Evolutionary conservation across 176 grass and related monocot genomes (phyloP).

Genomic region (Carex kokanica): DNA sequence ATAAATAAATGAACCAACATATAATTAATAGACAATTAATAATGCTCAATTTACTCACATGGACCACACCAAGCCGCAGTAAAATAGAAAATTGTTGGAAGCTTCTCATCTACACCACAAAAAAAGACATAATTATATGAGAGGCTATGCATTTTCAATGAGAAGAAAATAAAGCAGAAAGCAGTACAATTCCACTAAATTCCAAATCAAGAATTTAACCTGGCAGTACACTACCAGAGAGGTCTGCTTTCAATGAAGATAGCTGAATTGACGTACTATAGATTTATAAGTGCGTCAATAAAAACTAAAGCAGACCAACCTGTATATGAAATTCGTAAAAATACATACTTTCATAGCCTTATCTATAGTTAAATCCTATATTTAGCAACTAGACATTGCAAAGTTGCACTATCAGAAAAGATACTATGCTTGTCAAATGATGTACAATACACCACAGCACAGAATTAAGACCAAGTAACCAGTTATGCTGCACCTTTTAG

Average conservation of each 20-base stretch:
- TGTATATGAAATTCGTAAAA: background rate
- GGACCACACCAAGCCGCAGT: constrained; percentile 44
- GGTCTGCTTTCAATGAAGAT: background rate
- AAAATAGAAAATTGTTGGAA: constrained; percentile 44
- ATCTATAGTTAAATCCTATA: background rate
- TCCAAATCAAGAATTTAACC: background rate
- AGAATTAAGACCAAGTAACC: background rate
- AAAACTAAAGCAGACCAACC: background rate
- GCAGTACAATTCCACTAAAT: background rate
- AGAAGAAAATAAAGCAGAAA: background rate
- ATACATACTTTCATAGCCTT: background rate
- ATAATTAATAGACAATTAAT: background rate
- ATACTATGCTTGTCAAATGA: background rate
- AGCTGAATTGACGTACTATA: background rate
- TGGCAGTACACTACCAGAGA: background rate
- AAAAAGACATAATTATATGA: background rate
- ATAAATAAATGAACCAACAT: background rate
- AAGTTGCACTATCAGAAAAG: background rate
- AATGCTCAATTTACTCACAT: constrained; percentile 29
- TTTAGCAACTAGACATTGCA: background rate
- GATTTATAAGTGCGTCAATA: background rate
- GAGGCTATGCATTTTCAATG: background rate
- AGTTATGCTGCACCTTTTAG: background rate
- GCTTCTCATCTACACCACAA: constrained; percentile 38
- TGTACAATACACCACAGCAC: background rate